These are phyloP conservation scores for Citrus reticulata DNA, from an alignment of 345 rosid genomes.

Conservation along the genomic window DNA sequence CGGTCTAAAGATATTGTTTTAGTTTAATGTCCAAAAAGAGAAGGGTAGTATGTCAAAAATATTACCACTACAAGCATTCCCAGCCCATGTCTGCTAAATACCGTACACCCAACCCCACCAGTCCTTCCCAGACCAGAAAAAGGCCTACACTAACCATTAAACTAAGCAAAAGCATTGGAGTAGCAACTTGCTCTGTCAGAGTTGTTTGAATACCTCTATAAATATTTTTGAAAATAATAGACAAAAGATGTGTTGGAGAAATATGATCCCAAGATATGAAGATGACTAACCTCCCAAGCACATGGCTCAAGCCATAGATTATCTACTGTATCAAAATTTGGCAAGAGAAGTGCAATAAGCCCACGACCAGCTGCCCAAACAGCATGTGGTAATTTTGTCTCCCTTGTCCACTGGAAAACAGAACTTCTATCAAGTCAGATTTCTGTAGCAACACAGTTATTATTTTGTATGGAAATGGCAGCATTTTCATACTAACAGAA, in stretches of 20 bases:
- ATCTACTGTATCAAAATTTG: slow-evolving; percentile 81
- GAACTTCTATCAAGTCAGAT: slow-evolving; percentile 12
- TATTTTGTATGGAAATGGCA: not conserved
- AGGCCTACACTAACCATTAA: not conserved
- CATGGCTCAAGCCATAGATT: slow-evolving; percentile 89
- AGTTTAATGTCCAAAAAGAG: not conserved
- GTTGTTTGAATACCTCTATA: not conserved
- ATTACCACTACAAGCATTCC: not conserved
- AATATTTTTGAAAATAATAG: not conserved
- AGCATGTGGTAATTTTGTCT: slow-evolving; percentile 85
- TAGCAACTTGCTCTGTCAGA: not conserved
- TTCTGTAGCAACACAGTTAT: slow-evolving; percentile 4
- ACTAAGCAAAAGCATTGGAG: not conserved
- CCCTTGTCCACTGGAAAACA: slow-evolving; percentile 72
- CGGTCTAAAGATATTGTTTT: not conserved
- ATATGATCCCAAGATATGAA: not conserved
- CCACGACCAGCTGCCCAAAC: slow-evolving; percentile 98
- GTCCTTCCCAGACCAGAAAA: not conserved
- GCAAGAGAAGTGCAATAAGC: slow-evolving; percentile 70
- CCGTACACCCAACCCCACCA: not conserved
- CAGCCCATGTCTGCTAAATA: not conserved
- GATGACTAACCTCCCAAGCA: slow-evolving; percentile 72
- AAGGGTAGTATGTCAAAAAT: not conserved
- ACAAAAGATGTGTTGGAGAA: not conserved
- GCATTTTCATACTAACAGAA: not conserved